phyloP scores from a whole-genome alignment of 345 rosid species.

The Brassica rapa region DNA sequence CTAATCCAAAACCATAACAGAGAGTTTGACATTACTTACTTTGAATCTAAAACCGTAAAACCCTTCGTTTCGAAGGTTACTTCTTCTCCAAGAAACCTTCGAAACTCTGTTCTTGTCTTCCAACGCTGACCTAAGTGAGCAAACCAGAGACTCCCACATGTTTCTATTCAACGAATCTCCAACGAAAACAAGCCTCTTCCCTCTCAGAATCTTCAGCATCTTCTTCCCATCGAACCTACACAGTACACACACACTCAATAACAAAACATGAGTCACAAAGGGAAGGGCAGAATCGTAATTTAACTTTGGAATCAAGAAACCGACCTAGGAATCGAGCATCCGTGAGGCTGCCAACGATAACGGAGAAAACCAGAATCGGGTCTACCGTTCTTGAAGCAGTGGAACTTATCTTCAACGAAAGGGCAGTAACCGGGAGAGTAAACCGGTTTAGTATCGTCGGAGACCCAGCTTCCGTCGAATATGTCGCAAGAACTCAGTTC shows the following conservation, averaged over 20 bases:
- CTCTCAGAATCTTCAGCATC: conserved; percentile 60
- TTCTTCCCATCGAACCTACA: conserved; percentile 60
- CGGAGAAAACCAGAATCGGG: conserved; percentile 52
- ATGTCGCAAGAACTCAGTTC: conserved; percentile 59
- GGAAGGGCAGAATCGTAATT: neutral
- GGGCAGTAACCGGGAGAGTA: conserved; percentile 67
- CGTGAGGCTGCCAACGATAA: conserved; percentile 56
- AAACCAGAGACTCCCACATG: conserved; percentile 78
- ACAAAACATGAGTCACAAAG: neutral
- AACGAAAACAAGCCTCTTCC: conserved; percentile 63
- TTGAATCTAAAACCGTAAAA: conserved; percentile 57
- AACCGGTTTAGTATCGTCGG: conserved; percentile 49
- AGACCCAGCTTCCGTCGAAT: conserved; percentile 64
- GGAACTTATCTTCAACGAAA: conserved; percentile 53
- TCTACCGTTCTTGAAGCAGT: conserved; percentile 63
- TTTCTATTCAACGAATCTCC: conserved; percentile 72
- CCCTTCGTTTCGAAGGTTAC: conserved; percentile 45
- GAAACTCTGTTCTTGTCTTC: conserved; percentile 51
- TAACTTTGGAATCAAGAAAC: neutral
- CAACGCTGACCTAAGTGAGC: conserved; percentile 59
- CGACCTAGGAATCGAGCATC: conserved; percentile 63
- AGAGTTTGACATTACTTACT: conserved; percentile 7
- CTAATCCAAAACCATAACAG: conserved; percentile 1
- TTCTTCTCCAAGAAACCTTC: conserved; percentile 46
- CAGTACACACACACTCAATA: too few species aligned